phyloP scores from a whole-genome alignment of 176 grass and related monocot genomes.

The Eragrostis curvula region DNA sequence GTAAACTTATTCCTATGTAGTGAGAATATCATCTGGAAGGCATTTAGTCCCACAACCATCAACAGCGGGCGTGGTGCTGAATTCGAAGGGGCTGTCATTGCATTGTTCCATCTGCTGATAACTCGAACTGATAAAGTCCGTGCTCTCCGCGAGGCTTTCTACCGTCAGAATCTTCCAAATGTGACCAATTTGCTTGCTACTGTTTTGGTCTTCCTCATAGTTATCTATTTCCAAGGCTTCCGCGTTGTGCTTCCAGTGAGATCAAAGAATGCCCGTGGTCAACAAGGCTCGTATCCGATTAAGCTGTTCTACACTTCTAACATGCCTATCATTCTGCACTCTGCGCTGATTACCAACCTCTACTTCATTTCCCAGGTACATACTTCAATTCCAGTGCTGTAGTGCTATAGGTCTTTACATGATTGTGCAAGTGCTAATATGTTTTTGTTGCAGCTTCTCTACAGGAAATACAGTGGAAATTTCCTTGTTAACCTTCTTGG shows the following conservation, averaged over 20 bases:
- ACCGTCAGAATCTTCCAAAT: slow-evolving; percentile 92
- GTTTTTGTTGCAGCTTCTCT: slow-evolving; percentile 63
- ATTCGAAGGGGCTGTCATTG: slow-evolving; percentile 97
- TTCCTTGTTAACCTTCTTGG: slow-evolving; percentile 94
- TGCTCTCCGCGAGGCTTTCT: slow-evolving; percentile 85
- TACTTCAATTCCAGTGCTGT: neutral
- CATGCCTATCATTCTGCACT: slow-evolving; percentile 97
- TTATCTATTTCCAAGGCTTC: slow-evolving; percentile 98
- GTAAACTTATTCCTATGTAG: slow-evolving; percentile 36
- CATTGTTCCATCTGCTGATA: slow-evolving; percentile 88
- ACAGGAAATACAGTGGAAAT: slow-evolving; percentile 95
- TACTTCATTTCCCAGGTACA: slow-evolving; percentile 96
- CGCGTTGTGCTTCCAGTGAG: slow-evolving; percentile 93
- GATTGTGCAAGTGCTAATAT: neutral
- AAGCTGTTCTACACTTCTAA: slow-evolving; percentile 97
- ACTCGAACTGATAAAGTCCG: slow-evolving; percentile 90
- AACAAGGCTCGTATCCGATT: slow-evolving; percentile 96
- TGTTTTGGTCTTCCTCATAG: slow-evolving; percentile 88
- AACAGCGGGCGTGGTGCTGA: slow-evolving; percentile 95
- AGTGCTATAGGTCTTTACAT: neutral
- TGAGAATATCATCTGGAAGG: slow-evolving; percentile 99
- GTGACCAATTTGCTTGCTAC: slow-evolving; percentile 96
- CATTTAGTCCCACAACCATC: slow-evolving; percentile 94
- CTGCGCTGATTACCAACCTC: slow-evolving; percentile 86
- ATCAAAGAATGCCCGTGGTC: slow-evolving; percentile 87